Conservation (phyloP, 2,329 filamentous ascomycete species). For the Venturia aucupariae region DNA sequence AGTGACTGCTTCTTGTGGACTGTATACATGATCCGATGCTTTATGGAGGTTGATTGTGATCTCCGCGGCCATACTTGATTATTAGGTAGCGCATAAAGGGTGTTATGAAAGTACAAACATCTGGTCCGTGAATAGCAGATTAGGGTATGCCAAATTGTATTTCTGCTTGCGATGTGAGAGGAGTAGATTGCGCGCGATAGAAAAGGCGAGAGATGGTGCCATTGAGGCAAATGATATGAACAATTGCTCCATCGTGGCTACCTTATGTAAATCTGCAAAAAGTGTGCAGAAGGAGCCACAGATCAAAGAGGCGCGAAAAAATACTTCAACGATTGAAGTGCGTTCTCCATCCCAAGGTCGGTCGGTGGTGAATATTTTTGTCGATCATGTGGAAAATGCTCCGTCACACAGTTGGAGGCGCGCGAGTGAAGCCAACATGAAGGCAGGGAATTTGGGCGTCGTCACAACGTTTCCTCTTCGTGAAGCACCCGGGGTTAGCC, state of each 20-base stretch:
- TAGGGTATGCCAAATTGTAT: conserved; percentile 4
- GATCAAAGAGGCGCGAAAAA: too few relatives aligned
- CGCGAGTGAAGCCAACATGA: neutral
- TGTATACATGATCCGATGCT: conserved; percentile 5
- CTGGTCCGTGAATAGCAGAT: conserved; percentile 2
- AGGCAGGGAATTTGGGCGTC: neutral
- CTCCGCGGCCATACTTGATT: conserved; percentile 5
- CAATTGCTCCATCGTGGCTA: neutral
- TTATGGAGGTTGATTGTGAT: conserved; percentile 4
- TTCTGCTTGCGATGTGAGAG: neutral
- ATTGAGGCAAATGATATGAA: neutral
- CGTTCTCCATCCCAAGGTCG: neutral
- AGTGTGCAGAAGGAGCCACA: neutral
- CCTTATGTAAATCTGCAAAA: neutral
- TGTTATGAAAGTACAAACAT: neutral
- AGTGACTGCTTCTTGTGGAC: conserved; percentile 6
- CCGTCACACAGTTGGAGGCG: neutral
- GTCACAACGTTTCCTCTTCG: neutral
- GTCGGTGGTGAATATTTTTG: neutral
- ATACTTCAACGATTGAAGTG: neutral
- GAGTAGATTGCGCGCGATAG: neutral
- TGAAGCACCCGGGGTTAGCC: neutral
- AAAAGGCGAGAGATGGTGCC: neutral
- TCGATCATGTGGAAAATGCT: neutral
- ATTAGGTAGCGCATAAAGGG: neutral